phyloP scores from a whole-genome alignment of 208 protist species.

The Trypanosoma boissoni region DNA sequence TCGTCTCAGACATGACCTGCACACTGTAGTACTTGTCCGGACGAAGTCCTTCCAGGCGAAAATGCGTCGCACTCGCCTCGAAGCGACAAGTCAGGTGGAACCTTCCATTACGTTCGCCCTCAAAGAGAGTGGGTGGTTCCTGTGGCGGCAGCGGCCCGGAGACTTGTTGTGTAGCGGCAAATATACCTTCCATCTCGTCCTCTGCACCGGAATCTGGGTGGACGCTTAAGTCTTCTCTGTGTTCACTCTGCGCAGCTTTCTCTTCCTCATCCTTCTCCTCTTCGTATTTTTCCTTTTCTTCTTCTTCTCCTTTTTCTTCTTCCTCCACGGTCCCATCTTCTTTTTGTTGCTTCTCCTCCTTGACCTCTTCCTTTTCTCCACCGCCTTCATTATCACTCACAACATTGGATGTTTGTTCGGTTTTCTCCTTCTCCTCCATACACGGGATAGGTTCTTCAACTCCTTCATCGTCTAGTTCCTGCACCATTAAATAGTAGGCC shows the following conservation, averaged over 20 bases:
- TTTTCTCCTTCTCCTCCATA: no score
- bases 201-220: not conserved
- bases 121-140: conserved; percentile 26
- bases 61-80: conserved; percentile 7
- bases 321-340: no score
- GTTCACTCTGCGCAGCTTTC: not conserved
- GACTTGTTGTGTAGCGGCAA: not conserved
- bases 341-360: no score
- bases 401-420: no score
- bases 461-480: conserved; percentile 47
- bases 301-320: no score
- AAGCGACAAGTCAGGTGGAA: conserved; percentile 30
- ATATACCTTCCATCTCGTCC: conserved; percentile 30
- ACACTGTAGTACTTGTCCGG: conserved; percentile 73
- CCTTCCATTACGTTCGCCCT: conserved; percentile 19
- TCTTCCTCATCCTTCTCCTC: conserved; percentile 3
- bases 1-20: conserved; percentile 78
- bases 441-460: no score
- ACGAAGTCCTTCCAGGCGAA: conserved; percentile 36
- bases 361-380: no score
- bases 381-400: no score
- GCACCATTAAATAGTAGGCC: conserved; percentile 69
- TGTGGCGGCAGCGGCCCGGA: conserved; percentile 11
- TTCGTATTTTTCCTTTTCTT: conserved; percentile 14
- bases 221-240: no score